These are phyloP conservation scores for Lagenaria siceraria DNA, from an alignment of 306 rosid species.

Conservation along the genomic window DNA sequence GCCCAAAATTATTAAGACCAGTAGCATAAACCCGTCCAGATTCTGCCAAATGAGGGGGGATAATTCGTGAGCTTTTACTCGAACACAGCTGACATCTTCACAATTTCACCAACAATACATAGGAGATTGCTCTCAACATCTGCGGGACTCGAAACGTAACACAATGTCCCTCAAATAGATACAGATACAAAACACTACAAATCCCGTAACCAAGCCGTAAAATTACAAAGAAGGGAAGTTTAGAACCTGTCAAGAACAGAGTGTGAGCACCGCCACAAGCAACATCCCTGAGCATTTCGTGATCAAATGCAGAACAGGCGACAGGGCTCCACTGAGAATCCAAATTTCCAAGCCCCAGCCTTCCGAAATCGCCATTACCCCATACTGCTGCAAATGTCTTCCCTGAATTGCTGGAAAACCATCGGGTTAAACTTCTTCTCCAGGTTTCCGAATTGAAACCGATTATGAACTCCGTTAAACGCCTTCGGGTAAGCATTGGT, in stretches of 20 bases:
- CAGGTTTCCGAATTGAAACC: not conserved
- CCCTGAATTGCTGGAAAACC: slow-evolving; percentile 8
- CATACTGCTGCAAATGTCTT: slow-evolving; percentile 61
- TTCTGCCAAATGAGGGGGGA: slow-evolving; percentile 42
- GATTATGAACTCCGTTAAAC: not conserved
- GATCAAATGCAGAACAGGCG: slow-evolving; percentile 31
- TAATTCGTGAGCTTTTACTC: slow-evolving; percentile 34
- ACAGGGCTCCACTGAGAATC: slow-evolving; percentile 79
- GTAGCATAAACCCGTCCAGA: slow-evolving; percentile 65
- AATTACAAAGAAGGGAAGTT: not conserved
- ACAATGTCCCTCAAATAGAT: slow-evolving; percentile 3
- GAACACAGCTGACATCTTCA: slow-evolving; percentile 25
- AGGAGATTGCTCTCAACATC: not conserved
- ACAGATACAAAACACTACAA: not conserved
- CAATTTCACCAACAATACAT: slow-evolving; percentile 1
- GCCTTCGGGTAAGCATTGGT: slow-evolving; percentile 3
- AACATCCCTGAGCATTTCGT: slow-evolving; percentile 35
- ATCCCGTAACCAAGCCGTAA: not conserved
- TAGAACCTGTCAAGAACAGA: slow-evolving; percentile 69
- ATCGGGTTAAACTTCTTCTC: slow-evolving; percentile 25
- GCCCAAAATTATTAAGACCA: slow-evolving; percentile 90
- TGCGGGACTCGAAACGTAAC: not conserved
- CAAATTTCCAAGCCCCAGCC: slow-evolving; percentile 67
- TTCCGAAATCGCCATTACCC: slow-evolving; percentile 88
- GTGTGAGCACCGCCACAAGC: slow-evolving; percentile 99